phyloP scores from a whole-genome alignment of 768 basidiomycete species.

The Nidularia pulvinata region DNA sequence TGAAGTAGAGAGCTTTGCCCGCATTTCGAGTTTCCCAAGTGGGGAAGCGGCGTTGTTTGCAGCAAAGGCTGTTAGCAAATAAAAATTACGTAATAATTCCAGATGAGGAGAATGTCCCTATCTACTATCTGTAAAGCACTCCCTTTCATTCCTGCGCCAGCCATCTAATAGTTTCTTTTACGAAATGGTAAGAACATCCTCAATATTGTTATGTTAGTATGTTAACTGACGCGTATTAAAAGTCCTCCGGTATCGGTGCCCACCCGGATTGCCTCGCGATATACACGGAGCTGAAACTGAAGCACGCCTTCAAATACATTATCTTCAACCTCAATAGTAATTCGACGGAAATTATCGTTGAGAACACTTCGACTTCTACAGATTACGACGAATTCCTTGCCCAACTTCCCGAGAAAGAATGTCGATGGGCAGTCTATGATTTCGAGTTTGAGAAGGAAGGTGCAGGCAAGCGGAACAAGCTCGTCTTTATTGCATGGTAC shows the following conservation, averaged over 20 bases:
- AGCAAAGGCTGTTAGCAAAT: background rate
- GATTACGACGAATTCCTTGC: constrained; percentile 75
- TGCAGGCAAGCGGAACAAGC: constrained; percentile 83
- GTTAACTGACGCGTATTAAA: too few relatives aligned
- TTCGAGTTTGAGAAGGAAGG: constrained; percentile 78
- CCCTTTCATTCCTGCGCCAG: too few relatives aligned
- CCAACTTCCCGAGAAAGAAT: constrained; percentile 73
- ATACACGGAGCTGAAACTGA: constrained; percentile 75
- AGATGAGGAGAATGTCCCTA: too few relatives aligned
- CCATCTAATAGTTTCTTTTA: too few relatives aligned
- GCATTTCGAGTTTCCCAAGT: background rate
- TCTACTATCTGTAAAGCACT: too few relatives aligned
- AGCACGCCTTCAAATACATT: constrained; percentile 82
- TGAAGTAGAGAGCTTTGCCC: background rate
- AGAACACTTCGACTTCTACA: constrained; percentile 52
- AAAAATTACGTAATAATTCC: background rate
- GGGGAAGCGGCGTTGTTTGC: background rate
- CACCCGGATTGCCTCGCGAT: constrained; percentile 52
- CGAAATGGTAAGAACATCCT: too few relatives aligned
- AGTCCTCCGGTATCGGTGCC: constrained; percentile 72
- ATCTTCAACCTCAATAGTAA: constrained; percentile 68
- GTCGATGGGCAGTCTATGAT: constrained; percentile 93
- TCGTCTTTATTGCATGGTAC: constrained; percentile 85
- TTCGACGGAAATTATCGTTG: constrained; percentile 75
- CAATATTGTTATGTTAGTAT: too few relatives aligned